These are phyloP conservation scores for Fusarium kyushuense DNA, from an alignment of 2,329 filamentous ascomycete genomes.

Conservation along the genomic window DNA sequence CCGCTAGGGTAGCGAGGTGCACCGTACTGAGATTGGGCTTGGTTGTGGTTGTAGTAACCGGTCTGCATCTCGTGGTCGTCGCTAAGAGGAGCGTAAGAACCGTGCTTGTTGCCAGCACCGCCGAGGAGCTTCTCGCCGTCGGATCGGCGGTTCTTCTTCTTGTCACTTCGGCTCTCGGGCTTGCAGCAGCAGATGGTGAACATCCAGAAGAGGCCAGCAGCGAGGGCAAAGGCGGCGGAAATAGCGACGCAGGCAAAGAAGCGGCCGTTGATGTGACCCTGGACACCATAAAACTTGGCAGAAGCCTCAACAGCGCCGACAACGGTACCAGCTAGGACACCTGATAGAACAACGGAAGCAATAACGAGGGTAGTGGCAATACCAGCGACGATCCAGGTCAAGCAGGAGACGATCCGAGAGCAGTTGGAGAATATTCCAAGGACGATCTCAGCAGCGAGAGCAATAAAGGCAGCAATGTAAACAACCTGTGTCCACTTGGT, in stretches of 20 bases:
- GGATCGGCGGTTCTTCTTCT: slow-evolving; percentile 51
- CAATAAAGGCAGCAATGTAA: slow-evolving; percentile 79
- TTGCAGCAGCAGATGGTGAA: slow-evolving; percentile 87
- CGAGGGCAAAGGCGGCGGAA: slow-evolving; percentile 80
- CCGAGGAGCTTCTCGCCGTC: slow-evolving; percentile 66
- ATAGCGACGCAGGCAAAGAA: slow-evolving; percentile 85
- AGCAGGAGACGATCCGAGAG: slow-evolving; percentile 82
- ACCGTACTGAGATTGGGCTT: slow-evolving; percentile 49
- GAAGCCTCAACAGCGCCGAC: slow-evolving; percentile 65
- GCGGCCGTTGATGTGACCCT: slow-evolving; percentile 72
- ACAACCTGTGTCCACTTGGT: slow-evolving; percentile 86
- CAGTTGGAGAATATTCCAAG: slow-evolving; percentile 86
- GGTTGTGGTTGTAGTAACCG: slow-evolving; percentile 55
- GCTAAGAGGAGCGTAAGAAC: slow-evolving; percentile 53
- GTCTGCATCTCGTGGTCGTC: slow-evolving; percentile 53
- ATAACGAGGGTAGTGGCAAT: slow-evolving; percentile 68
- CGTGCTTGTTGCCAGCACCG: slow-evolving; percentile 52
- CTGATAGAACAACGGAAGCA: slow-evolving; percentile 78
- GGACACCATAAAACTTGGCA: slow-evolving; percentile 78
- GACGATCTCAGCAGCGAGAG: slow-evolving; percentile 77
- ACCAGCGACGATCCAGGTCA: slow-evolving; percentile 81
- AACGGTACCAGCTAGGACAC: slow-evolving; percentile 78
- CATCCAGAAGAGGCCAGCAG: slow-evolving; percentile 87
- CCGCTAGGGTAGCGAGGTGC: slow-evolving; percentile 57
- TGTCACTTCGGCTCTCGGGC: slow-evolving; percentile 52